Base-by-base conservation (phyloP, 441 rosid genomes). In the Breynia disticha region DNA sequence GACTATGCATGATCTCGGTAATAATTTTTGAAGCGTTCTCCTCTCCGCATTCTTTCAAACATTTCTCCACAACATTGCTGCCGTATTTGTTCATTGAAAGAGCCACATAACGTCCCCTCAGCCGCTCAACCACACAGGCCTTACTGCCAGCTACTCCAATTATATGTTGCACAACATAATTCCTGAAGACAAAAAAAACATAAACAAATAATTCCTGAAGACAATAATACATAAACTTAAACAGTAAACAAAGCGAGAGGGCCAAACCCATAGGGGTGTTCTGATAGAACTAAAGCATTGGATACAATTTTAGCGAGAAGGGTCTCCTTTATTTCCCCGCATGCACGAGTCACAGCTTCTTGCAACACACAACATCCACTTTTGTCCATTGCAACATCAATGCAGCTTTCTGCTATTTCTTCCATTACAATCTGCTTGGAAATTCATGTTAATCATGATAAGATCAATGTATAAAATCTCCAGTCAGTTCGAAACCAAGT, bases 41-140 rank as follows among this genome's bases (percentile, higher is more conserved):
- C 13, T 58, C 68, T 3, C 44, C 60, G 16, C 47, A 50, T 12
- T 46, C 44, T 39, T 4, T 57, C 51, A 78, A 46, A 49, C 80
- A 81, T 55, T 65, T 72, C 71, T 81, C 80, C 37, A 78, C 82
- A 37, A 76, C 84, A 57, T 81, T 66, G 65, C 82, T 76, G 4
- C 68, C 76, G 21, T 46, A 72, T 21, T 75, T 76, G 60, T 67
- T 64, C 54, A 63, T 61, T 19, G 77, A 72, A 16, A 81, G 77
- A 7, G 35, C 8, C 21, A 53, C 66, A 22, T 28, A 71, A 24
- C 20, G 38, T 48, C 81, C 76, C 13, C 4, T 2, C 2, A 81
- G 73, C 50, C 59, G 58, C 2, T 20, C 55, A 14, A 65, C 7
- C 35, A 81, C 37, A 12, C 28, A 20, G 7, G 50, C 56, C 11